These are phyloP conservation scores for Triticum monococcum DNA, from an alignment of 176 grass and related monocot species.

Conservation along the genomic window DNA sequence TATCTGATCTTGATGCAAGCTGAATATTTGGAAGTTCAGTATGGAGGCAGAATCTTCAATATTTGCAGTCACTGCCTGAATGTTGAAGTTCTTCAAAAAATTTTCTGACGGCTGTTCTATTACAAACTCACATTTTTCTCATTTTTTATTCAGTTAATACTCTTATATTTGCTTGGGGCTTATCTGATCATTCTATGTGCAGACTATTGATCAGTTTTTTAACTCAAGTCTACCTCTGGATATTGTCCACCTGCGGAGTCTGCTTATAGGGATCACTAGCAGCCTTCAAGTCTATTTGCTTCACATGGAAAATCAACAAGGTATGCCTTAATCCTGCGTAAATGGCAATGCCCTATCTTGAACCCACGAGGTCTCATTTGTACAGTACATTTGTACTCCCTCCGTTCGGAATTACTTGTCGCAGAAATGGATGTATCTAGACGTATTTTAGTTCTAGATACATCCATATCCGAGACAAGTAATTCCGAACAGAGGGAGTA, in stretches of 20 bases:
- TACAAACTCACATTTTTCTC: neutral
- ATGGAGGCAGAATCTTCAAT: constrained; percentile 14
- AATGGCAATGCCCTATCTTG: constrained; percentile 17
- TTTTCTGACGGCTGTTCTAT: neutral
- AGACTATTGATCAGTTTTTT: constrained; percentile 88
- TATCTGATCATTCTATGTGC: constrained; percentile 37
- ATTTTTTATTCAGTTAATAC: constrained; percentile 17
- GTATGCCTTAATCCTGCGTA: constrained; percentile 41
- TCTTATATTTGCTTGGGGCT: constrained; percentile 29
- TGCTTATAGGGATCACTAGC: constrained; percentile 75
- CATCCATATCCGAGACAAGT: too few relatives aligned
- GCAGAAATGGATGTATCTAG: too few relatives aligned
- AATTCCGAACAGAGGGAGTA: too few relatives aligned
- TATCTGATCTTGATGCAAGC: constrained; percentile 10
- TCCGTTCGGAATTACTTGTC: too few relatives aligned
- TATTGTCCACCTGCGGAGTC: constrained; percentile 68
- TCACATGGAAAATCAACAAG: constrained; percentile 84
- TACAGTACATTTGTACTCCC: neutral
- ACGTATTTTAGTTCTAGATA: too few relatives aligned
- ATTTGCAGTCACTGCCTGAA: neutral
- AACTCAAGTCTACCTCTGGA: constrained; percentile 67
- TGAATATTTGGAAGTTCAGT: neutral
- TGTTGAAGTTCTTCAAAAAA: neutral
- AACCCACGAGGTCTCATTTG: neutral
- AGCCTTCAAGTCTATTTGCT: constrained; percentile 83